Evolutionary conservation across 2,329 filamentous ascomycete species (phyloP).

Genomic region (Xylariaceae sp.): DNA sequence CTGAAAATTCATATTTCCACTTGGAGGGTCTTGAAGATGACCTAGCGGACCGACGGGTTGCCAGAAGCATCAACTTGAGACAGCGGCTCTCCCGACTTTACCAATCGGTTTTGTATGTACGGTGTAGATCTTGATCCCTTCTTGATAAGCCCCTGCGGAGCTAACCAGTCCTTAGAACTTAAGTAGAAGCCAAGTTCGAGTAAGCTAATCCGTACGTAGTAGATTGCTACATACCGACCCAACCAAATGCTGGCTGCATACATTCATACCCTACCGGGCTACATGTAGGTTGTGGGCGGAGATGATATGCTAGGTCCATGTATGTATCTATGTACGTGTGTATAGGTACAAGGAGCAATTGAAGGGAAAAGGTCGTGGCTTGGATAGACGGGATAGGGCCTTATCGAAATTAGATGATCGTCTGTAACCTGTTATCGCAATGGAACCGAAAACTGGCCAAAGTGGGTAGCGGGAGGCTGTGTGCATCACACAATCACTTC

Average conservation of each 20-base stretch:
- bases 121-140: constrained; percentile 15
- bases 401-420: constrained; percentile 35
- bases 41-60: constrained; percentile 16
- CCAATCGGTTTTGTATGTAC: constrained; percentile 21
- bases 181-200: constrained; percentile 24
- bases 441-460: constrained; percentile 20
- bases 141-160: constrained; percentile 22
- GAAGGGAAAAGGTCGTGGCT: constrained; percentile 20
- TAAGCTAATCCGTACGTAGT: no score
- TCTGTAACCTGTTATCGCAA: constrained; percentile 21
- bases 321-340: no score
- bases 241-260: constrained; percentile 5
- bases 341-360: constrained; percentile 13
- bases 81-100: constrained; percentile 27
- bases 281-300: constrained; percentile 18
- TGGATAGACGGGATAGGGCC: constrained; percentile 26
- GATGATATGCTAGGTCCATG: constrained; percentile 8
- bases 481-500: neutral
- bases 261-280: no score
- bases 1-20: constrained; percentile 19
- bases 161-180: constrained; percentile 25
- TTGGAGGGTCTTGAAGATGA: constrained; percentile 16
- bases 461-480: constrained; percentile 12
- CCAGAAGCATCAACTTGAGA: constrained; percentile 32
- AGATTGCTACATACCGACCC: constrained; percentile 17